Evolutionary conservation across 2,329 filamentous ascomycete species (phyloP), one percentile per base, ranked within the genome.

Genomic region (Thielaviopsis musarum): DNA sequence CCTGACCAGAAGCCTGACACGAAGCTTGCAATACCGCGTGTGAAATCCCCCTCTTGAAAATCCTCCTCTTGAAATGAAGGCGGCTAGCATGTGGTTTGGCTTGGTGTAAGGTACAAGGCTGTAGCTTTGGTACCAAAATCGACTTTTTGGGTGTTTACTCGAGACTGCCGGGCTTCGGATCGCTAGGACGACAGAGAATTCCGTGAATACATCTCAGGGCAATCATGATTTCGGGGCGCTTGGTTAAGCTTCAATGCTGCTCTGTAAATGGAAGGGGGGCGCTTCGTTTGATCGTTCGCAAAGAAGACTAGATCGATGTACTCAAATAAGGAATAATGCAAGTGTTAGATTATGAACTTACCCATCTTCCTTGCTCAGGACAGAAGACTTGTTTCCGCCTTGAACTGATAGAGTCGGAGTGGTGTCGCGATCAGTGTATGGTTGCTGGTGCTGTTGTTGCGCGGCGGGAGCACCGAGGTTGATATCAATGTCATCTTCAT

Each of bases 401-500:
- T 41, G 70, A 69, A 2, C 28, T 10, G 59, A 61, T 4, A 48
- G 26, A 17, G 59, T 26, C n/a, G 59, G 59, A 67, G 66, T 48
- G 69, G 70, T 54, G 66, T 67, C 59, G n/a, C 45, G 71, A 65
- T 30, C 65, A 64, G 71, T 68, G 24, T 63, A 57, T 56, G 56
- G 48, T 38, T 61, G 57, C 28, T 59, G 48, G n/a, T 70, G 65
- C 13, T 72, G 69, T 53, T 54, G 52, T 38, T 58, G 60, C 60
- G 59, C 63, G 58, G 26, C 65, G 61, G 62, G 54, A 28, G 68
- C 76, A 52, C 77, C 78, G 13, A 81, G 69, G 64, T 81, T 79
- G 68, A 81, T 80, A 65, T 81, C 78, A 59, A 82, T 77, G 49
- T 82, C 78, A 59, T 81, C 78, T 48, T 77, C 71, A 34, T 77